phyloP scores from a whole-genome alignment of 768 basidiomycete genomes.

The Mycena chlorophos region DNA sequence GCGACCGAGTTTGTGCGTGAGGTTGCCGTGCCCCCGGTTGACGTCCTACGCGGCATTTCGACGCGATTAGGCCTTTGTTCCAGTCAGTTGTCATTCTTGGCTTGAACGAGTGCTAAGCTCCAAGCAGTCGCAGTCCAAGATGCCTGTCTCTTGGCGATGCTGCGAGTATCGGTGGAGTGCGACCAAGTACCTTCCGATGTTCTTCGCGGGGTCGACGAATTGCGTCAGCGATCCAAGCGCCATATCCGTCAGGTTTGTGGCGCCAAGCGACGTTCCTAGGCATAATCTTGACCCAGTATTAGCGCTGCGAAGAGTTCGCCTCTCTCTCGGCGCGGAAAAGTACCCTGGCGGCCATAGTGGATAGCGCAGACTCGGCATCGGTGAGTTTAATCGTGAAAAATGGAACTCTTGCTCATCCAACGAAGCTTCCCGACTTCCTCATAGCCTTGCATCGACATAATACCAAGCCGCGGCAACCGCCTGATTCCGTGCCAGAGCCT shows the following conservation, averaged over 20 bases:
- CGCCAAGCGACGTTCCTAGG: background rate
- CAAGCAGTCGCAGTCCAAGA: slow-evolving; percentile 69
- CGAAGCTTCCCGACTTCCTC: slow-evolving; percentile 73
- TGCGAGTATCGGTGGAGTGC: slow-evolving; percentile 62
- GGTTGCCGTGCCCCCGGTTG: slow-evolving; percentile 49
- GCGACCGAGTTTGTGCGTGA: slow-evolving; percentile 60
- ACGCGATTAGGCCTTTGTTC: slow-evolving; percentile 40
- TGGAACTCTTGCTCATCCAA: background rate
- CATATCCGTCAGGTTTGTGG: slow-evolving; percentile 59
- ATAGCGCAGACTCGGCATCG: slow-evolving; percentile 52
- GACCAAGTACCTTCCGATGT: slow-evolving; percentile 52
- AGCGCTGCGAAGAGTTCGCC: slow-evolving; percentile 76
- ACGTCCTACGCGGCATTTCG: slow-evolving; percentile 49
- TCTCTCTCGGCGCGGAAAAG: slow-evolving; percentile 46
- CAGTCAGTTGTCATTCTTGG: slow-evolving; percentile 38
- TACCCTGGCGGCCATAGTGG: slow-evolving; percentile 47
- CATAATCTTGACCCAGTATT: slow-evolving; percentile 9
- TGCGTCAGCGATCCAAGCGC: slow-evolving; percentile 46
- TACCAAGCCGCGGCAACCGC: slow-evolving; percentile 13
- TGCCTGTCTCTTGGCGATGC: slow-evolving; percentile 68
- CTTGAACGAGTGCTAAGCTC: background rate
- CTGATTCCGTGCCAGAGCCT: slow-evolving; percentile 14
- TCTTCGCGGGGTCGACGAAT: slow-evolving; percentile 39
- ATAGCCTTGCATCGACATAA: slow-evolving; percentile 44
- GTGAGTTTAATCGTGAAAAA: slow-evolving; percentile 39